Conservation (phyloP, 202 grass and related monocot species). For the Bolboschoenoplectus hybrid region DNA sequence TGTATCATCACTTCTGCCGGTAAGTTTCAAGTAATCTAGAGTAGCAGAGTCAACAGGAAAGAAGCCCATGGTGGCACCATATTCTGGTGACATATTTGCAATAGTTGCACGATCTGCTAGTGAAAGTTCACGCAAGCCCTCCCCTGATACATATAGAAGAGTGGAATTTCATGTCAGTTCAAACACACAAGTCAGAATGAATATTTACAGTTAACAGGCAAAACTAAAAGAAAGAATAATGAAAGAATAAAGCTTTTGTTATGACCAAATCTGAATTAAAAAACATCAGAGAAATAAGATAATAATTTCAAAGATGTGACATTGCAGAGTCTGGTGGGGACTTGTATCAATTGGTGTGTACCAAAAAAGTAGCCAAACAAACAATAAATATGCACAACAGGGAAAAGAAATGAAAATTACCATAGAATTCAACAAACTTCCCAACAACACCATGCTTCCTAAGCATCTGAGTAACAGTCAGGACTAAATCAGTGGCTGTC, state of each 20-base stretch:
- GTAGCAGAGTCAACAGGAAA: conserved; percentile 89
- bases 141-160: conserved; percentile 47
- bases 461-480: conserved; percentile 95
- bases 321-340: neutral
- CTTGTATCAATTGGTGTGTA: neutral
- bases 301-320: neutral
- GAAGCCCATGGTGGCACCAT: conserved; percentile 99
- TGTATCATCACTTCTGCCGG: conserved; percentile 90
- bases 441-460: conserved; percentile 98
- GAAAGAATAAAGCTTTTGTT: neutral
- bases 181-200: conserved; percentile 15
- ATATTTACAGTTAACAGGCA: neutral
- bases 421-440: conserved; percentile 96
- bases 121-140: conserved; percentile 84
- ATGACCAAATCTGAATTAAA: neutral
- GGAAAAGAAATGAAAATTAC: conserved; percentile 42
- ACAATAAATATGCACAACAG: neutral
- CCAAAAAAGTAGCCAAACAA: neutral
- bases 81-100: conserved; percentile 98
- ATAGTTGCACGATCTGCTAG: conserved; percentile 96
- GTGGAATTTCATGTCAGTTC: conserved; percentile 1
- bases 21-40: conserved; percentile 89
- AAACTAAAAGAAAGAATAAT: conserved; percentile 16
- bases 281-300: neutral
- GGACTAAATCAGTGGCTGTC: conserved; percentile 94